Percentiles rank a stretch among this genome's conserved stretches.
Evolutionary conservation across 192 early-diverging fungal species (phyloP).

Genomic region (Backusella tuberculispora): DNA sequence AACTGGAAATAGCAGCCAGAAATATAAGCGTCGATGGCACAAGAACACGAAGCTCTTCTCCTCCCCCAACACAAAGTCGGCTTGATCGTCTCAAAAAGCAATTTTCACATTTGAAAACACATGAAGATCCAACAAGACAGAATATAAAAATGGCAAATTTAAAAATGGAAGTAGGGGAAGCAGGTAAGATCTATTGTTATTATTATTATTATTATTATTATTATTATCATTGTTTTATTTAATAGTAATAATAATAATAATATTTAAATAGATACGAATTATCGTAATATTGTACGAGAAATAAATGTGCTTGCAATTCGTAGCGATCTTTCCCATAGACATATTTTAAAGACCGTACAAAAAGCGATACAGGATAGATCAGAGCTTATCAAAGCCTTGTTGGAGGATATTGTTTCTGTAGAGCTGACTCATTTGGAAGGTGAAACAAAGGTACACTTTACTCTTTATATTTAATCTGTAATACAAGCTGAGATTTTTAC

Average conservation of each 20-base stretch:
- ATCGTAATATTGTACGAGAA: slow-evolving; percentile 29
- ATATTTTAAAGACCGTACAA: slow-evolving; percentile 2
- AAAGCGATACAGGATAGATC: neutral
- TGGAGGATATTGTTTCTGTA: neutral
- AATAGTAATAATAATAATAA: neutral
- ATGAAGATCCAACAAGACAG: slow-evolving; percentile 26
- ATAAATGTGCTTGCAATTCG: slow-evolving; percentile 6
- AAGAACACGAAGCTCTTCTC: neutral
- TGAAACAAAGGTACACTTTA: slow-evolving; percentile 9
- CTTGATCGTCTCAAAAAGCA: slow-evolving; percentile 32
- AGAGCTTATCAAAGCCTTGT: neutral
- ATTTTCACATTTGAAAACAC: slow-evolving; percentile 24
- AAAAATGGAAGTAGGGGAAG: slow-evolving; percentile 37
- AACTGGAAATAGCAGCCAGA: neutral
- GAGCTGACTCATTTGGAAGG: slow-evolving; percentile 5
- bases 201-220: too few species aligned
- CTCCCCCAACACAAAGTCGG: slow-evolving; percentile 22
- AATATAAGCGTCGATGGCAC: slow-evolving; percentile 18
- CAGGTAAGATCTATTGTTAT: slow-evolving; percentile 24
- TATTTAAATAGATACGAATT: slow-evolving; percentile 19
- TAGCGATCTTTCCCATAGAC: neutral
- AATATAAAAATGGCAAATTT: slow-evolving; percentile 35
- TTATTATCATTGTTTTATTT: neutral
- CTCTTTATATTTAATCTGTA: neutral
- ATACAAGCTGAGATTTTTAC: neutral